Evolutionary conservation across 2,329 filamentous ascomycete species (phyloP), one percentile per base, ranked within the genome.

Genomic region (Volutella citrinella): DNA sequence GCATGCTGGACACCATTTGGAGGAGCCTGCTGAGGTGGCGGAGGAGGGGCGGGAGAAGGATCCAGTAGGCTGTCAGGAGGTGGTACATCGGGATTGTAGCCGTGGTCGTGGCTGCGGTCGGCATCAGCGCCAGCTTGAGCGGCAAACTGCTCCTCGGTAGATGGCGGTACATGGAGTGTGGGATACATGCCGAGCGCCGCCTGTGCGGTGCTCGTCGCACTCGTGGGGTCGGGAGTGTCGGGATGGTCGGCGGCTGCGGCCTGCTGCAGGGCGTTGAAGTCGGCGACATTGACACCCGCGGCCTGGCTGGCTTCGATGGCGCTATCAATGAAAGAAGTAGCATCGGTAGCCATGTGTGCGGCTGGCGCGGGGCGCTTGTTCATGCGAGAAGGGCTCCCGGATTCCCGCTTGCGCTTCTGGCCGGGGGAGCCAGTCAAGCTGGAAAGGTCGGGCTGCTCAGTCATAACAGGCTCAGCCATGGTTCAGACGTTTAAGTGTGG

Each of bases 141-240:
- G 6, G 73, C 73, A 54, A 80, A 80, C 12, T 76, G 73, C 58
- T 79, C 75, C 48, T 78, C 75, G 1, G 76, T 79, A 4, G 73
- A 65, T 15, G 69, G 66, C 4, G 76, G 75, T 4, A 79, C 70
- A 43, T 79, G 75, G 4, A 80, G 61, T 3, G 74, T 76, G 6
- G 76, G 76, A 50, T 78, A 80, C 68, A 80, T 76, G 36, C 70
- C 70, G 4, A 80, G 61, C 18, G 76, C 76, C 10, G 76, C 76
- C 24, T 77, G 76, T 6, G 76, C 76, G 11, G 76, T 80, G 48
- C 67, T 78, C 5, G 76, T 76, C 14, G 74, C 76, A 48, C 70
- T 74, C 35, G 69, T 63, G 10, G 70, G 65, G 43, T 77, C 71
- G 10, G 70, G 53, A 9, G 65, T 55, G 32, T 73, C 72, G 10